Percentiles rank a stretch among this genome's conserved stretches.
These are phyloP conservation scores for Pleurotus citrinopileatus DNA, from an alignment of 768 basidiomycete genomes.

Conservation along the genomic window DNA sequence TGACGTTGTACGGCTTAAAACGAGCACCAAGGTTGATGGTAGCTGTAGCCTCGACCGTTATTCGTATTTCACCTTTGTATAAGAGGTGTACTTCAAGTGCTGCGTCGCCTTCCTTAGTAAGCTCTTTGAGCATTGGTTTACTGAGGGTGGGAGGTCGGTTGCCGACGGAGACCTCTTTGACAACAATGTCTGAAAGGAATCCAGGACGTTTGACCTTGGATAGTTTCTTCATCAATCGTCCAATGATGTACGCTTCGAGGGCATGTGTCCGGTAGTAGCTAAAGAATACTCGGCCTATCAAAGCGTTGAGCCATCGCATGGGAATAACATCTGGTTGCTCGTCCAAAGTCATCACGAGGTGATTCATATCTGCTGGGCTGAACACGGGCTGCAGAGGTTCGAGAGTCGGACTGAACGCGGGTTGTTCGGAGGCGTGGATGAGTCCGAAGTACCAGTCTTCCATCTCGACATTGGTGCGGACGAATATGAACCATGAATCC, in stretches of 20 bases:
- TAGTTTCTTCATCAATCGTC: conserved; percentile 89
- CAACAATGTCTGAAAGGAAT: conserved; percentile 81
- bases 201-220: conserved; percentile 87
- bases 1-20: conserved; percentile 88
- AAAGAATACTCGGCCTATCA: conserved; percentile 91
- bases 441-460: conserved; percentile 95
- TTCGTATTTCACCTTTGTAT: conserved; percentile 86
- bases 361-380: conserved; percentile 73
- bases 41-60: conserved; percentile 87
- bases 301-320: conserved; percentile 95
- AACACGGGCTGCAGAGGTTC: conserved; percentile 65
- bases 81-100: conserved; percentile 81
- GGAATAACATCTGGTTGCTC: conserved; percentile 94
- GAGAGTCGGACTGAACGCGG: conserved; percentile 60
- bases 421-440: conserved; percentile 67
- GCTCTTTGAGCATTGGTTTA: conserved; percentile 98
- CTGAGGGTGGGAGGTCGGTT: conserved; percentile 80
- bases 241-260: conserved; percentile 84
- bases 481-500: conserved; percentile 89
- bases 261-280: conserved; percentile 82
- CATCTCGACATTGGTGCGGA: conserved; percentile 86
- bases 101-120: conserved; percentile 92
- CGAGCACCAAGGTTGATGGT: conserved; percentile 80
- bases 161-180: conserved; percentile 89
- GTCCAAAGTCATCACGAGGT: conserved; percentile 82